Evolutionary conservation across 345 rosid species (phyloP).

Genomic region (Hibiscus trionum): DNA sequence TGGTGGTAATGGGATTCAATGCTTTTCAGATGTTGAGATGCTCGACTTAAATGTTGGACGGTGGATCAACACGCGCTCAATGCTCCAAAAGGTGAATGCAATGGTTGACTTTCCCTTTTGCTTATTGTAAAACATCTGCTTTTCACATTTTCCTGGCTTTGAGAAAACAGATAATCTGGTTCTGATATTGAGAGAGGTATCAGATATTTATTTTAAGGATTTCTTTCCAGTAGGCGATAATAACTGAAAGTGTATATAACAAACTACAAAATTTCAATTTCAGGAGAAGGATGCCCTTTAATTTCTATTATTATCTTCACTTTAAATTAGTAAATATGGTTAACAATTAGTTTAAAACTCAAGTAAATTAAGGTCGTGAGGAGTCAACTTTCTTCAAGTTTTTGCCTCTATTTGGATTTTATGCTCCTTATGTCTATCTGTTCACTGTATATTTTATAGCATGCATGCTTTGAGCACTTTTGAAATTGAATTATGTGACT

Average conservation of each 20-base stretch:
- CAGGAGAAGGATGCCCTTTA: background rate
- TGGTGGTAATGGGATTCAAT: constrained; percentile 47
- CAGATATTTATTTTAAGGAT: background rate
- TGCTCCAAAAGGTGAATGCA: constrained; percentile 54
- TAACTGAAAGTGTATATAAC: background rate
- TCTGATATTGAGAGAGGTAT: background rate
- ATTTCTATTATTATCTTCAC: background rate
- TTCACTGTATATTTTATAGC: background rate
- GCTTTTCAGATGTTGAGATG: constrained; percentile 75
- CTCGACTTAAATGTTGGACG: constrained; percentile 61
- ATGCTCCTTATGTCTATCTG: background rate
- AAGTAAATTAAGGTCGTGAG: background rate
- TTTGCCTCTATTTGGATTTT: background rate
- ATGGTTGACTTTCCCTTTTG: background rate
- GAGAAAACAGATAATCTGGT: background rate
- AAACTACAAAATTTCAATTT: background rate
- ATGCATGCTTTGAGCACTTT: background rate
- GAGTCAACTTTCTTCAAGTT: background rate
- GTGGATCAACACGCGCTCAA: constrained; percentile 59
- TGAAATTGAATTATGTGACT: background rate
- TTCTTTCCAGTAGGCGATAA: background rate
- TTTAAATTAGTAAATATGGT: background rate
- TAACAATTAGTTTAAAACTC: background rate
- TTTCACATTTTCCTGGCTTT: background rate
- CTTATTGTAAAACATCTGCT: background rate